Evolutionary conservation across 2,329 filamentous ascomycete species (phyloP), one percentile per base, ranked within the genome.

Genomic region (Cercospora brassicicola): DNA sequence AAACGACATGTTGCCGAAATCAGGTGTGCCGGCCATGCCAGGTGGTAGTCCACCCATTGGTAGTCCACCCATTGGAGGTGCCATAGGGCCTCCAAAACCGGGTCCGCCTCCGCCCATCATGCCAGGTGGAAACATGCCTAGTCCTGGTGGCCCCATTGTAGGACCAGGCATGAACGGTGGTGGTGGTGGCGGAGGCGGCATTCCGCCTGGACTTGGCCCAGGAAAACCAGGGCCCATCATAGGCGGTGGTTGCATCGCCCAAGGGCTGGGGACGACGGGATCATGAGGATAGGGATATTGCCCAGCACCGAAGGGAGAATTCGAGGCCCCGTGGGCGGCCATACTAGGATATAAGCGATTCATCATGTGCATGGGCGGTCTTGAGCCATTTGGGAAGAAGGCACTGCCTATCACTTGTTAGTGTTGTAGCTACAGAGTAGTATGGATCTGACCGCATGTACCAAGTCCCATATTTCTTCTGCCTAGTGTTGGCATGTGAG

Each of bases 361-460:
- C 65, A 73, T 71, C 39, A 69, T 63, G 48, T 73, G 71, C 15
- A 68, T 63, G n/a, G 68, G 70, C 10, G 53, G 36, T 42, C 36
- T 20, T 18, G 69, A 64, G 5, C 66, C 71, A 18, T 42, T 62
- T 13, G 71, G 63, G 23, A 61, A 65, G 23, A 66, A 65, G 10
- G 68, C 69, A 10, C 67, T 59, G 15, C 70, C 70, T 72, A 33
- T 11, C 20, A 59, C 20, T 51, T 9, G 10, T 53, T 51, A 53
- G 48, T 42, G 11, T 28, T 20, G n/a, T 23, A 36, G 20, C 18
- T 23, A 15, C 20, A 55, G 23, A 23, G 3, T 11, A 15, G 39
- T 15, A 33, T 26, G 18, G 11, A 60, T 26, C 3, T 6, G 33
- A n/a, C 18, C 2, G 39, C 26, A 15, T 20, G 4, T 62, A 68